Conservation (phyloP, 768 basidiomycete genomes). For the Kwoniella mangroviensis region DNA sequence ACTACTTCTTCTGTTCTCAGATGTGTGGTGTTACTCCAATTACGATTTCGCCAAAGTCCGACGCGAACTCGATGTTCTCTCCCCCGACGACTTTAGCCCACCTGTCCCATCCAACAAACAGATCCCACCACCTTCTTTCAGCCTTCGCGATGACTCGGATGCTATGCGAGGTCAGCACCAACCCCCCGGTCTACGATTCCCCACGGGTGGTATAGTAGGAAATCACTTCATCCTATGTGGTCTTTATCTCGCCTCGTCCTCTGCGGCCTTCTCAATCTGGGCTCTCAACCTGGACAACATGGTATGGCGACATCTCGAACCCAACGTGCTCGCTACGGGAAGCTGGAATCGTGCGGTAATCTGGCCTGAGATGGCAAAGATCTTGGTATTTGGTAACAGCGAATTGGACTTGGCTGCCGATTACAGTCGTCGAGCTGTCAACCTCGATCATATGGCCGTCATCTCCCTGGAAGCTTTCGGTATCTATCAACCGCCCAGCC, state of each 20-base stretch:
- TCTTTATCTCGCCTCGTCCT: slow-evolving; percentile 90
- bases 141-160: slow-evolving; percentile 76
- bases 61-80: slow-evolving; percentile 90
- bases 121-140: slow-evolving; percentile 63
- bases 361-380: slow-evolving; percentile 81
- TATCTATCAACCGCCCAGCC: slow-evolving; percentile 83
- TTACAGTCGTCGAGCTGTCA: slow-evolving; percentile 54
- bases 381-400: slow-evolving; percentile 88
- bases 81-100: slow-evolving; percentile 60
- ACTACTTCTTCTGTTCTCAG: slow-evolving; percentile 63
- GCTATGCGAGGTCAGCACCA: slow-evolving; percentile 76
- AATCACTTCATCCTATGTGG: slow-evolving; percentile 86
- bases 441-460: slow-evolving; percentile 77
- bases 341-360: slow-evolving; percentile 94
- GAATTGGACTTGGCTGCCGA: slow-evolving; percentile 54
- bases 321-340: slow-evolving; percentile 70
- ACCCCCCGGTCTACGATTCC: slow-evolving; percentile 94
- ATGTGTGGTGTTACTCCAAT: slow-evolving; percentile 92
- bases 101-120: slow-evolving; percentile 28
- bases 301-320: slow-evolving; percentile 48
- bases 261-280: slow-evolving; percentile 96
- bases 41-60: slow-evolving; percentile 88
- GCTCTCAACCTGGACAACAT: slow-evolving; percentile 73
- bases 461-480: slow-evolving; percentile 94
- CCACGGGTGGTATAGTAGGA: slow-evolving; percentile 89